These are phyloP conservation scores for Sugiyamaella grinbergsii DNA, from an alignment of 1,139 yeast species.

Conservation along the genomic window DNA sequence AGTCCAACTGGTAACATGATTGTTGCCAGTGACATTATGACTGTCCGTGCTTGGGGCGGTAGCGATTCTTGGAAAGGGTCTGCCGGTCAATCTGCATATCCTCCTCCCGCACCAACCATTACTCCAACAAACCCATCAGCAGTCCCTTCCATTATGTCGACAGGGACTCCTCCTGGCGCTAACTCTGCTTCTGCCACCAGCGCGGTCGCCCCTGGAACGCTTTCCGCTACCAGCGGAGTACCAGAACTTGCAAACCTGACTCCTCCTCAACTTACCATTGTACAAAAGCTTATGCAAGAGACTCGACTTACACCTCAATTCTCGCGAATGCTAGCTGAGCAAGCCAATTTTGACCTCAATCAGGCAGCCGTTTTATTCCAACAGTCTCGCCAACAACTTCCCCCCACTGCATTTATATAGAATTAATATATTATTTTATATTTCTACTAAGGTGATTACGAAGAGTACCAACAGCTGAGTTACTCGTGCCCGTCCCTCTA, in stretches of 20 bases:
- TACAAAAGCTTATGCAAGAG: slow-evolving; percentile 65
- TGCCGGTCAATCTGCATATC: slow-evolving; percentile 22
- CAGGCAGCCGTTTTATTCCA: slow-evolving; percentile 72
- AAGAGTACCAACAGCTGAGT: no score
- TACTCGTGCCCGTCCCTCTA: no score
- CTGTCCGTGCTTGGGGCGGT: slow-evolving; percentile 64
- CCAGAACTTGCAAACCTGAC: slow-evolving; percentile 42
- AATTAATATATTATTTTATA: background rate
- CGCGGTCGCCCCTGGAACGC: slow-evolving; percentile 29
- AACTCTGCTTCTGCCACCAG: slow-evolving; percentile 30
- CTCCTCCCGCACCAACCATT: slow-evolving; percentile 30
- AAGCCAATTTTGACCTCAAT: slow-evolving; percentile 81
- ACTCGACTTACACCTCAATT: slow-evolving; percentile 78
- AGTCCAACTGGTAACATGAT: slow-evolving; percentile 69
- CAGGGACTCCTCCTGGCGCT: slow-evolving; percentile 28
- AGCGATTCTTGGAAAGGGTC: slow-evolving; percentile 57
- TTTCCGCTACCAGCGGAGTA: slow-evolving; percentile 30
- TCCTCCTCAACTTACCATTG: slow-evolving; percentile 63
- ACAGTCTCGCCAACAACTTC: slow-evolving; percentile 57
- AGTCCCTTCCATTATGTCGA: slow-evolving; percentile 13
- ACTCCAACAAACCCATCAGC: slow-evolving; percentile 12
- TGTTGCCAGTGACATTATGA: slow-evolving; percentile 80
- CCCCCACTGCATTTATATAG: slow-evolving; percentile 56
- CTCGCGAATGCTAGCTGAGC: slow-evolving; percentile 83
- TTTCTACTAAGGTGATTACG: no score